A percentile compares a stretch with the other conserved stretches of the same genome.
These are phyloP conservation scores for Saccharomyces hybrid DNA, from an alignment of 1,139 yeast species.

Conservation along the genomic window DNA sequence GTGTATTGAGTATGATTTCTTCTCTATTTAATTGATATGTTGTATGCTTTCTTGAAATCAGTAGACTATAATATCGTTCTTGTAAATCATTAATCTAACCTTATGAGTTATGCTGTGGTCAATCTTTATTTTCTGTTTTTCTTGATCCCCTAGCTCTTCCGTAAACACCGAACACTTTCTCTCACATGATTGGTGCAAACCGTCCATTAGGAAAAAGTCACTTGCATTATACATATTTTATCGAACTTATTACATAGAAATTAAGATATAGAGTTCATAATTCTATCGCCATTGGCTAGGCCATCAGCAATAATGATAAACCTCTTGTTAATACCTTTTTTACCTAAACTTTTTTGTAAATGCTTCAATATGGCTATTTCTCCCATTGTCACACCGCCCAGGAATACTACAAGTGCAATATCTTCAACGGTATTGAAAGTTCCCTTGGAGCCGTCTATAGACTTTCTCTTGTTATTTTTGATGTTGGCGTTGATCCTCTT, in stretches of 20 bases:
- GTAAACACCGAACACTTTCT: neutral
- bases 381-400: conserved; percentile 32
- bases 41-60: too few species aligned
- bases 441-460: too few species aligned
- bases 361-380: conserved; percentile 28
- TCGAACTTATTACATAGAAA: too few species aligned
- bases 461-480: conserved; percentile 1
- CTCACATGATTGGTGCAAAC: neutral
- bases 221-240: too few species aligned
- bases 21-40: too few species aligned
- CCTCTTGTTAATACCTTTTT: conserved; percentile 22
- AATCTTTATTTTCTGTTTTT: neutral
- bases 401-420: conserved; percentile 23
- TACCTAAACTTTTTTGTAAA: conserved; percentile 18
- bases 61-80: too few species aligned
- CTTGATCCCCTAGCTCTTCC: neutral
- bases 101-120: too few species aligned
- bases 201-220: too few species aligned
- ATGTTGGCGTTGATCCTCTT: conserved; percentile 4
- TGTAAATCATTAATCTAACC: too few species aligned
- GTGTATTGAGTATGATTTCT: conserved; percentile 14
- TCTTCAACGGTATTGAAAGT: conserved; percentile 5
- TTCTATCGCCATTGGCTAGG: conserved; percentile 4
- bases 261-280: neutral
- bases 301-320: conserved; percentile 29